Evolutionary conservation across 139 green algal genomes (phyloP).

Genomic region (Haematococcus sp.): DNA sequence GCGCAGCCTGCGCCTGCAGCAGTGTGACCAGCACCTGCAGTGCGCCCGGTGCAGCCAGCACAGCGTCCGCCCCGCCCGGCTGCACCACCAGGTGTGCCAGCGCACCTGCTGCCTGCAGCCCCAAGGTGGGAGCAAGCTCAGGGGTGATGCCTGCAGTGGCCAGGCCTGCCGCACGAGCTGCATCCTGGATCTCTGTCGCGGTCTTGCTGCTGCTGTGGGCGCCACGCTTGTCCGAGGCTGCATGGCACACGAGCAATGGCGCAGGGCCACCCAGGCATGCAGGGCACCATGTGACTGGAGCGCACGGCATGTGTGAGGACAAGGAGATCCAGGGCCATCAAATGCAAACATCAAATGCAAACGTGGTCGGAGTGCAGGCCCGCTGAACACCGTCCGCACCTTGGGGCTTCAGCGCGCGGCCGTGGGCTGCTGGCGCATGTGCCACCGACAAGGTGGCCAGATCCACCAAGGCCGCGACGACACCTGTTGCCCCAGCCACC

Average conservation of each 20-base stretch:
- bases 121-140: constrained; percentile 3
- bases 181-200: not conserved
- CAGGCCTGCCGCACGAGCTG: not conserved
- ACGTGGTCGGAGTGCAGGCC: no score
- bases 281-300: no score
- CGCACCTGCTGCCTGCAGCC: not conserved
- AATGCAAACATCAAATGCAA: no score
- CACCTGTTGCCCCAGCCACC: constrained; percentile 16
- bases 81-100: not conserved
- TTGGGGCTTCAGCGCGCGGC: constrained; percentile 28
- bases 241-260: no score
- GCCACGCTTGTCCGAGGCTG: not conserved
- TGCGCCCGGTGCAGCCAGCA: no score
- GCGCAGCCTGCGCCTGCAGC: no score
- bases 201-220: constrained; percentile 1
- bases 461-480: constrained; percentile 22
- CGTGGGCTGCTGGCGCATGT: not conserved
- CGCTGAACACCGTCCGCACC: not conserved
- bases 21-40: no score
- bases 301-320: no score
- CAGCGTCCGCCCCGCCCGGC: no score
- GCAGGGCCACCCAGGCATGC: no score
- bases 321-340: no score
- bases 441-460: constrained; percentile 20
- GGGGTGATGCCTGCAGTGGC: not conserved